A percentile compares a stretch with the other conserved stretches of the same genome.
Evolutionary conservation across 352 stramenopile genomes (phyloP).

Genomic region (Globisporangium orthogonon): DNA sequence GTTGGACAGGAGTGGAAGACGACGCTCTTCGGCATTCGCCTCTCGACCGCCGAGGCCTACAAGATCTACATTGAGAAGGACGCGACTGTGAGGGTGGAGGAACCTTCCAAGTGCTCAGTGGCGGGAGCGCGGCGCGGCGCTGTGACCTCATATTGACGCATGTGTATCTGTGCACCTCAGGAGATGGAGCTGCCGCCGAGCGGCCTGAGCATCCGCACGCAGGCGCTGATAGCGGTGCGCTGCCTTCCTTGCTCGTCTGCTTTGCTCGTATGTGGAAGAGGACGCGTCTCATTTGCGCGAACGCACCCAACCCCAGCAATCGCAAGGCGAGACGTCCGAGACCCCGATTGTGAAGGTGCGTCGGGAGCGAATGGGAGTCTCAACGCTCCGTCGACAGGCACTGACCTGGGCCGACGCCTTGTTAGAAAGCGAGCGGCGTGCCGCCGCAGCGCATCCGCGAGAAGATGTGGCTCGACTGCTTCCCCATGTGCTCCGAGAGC

Average conservation of each 20-base stretch:
- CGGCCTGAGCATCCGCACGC: constrained; percentile 11
- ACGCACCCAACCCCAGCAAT: background rate
- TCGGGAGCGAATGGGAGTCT: too few relatives aligned
- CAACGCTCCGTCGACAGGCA: background rate
- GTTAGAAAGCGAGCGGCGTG: constrained; percentile 28
- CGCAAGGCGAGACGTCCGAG: constrained; percentile 1
- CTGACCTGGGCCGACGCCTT: background rate
- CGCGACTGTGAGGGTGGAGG: constrained; percentile 28
- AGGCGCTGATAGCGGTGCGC: constrained; percentile 11
- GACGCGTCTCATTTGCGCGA: too few relatives aligned
- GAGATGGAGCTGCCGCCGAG: constrained; percentile 5
- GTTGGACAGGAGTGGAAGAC: constrained; percentile 29
- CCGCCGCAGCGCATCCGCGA: constrained; percentile 49
- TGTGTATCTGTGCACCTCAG: background rate
- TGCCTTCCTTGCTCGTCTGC: background rate
- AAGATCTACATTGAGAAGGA: constrained; percentile 84
- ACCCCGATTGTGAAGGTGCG: background rate
- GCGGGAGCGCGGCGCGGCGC: background rate
- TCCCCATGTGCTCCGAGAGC: constrained; percentile 70
- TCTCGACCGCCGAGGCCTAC: constrained; percentile 70
- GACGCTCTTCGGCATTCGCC: constrained; percentile 49
- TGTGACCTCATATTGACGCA: background rate
- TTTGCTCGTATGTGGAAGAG: background rate
- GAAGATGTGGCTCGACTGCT: constrained; percentile 77
- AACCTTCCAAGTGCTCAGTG: background rate